A percentile compares a stretch with the other conserved stretches of the same genome.
phyloP scores from a whole-genome alignment of 345 rosid species.

The Clarkia xantiana region DNA sequence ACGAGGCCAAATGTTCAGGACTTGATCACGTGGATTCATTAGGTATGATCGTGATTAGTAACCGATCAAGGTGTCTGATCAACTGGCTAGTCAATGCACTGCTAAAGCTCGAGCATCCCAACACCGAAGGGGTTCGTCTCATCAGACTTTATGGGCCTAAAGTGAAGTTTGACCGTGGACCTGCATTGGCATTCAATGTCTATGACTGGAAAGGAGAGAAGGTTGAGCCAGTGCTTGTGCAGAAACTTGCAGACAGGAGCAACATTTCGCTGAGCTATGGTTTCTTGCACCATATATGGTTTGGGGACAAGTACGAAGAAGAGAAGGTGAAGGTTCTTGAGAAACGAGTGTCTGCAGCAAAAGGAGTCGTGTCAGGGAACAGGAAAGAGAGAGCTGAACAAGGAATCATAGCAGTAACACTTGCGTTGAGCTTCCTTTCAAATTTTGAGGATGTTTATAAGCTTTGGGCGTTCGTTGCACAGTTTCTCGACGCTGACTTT shows the following conservation, averaged over 20 bases:
- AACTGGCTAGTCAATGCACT: slow-evolving; percentile 82
- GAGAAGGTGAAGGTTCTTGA: slow-evolving; percentile 39
- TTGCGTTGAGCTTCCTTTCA: slow-evolving; percentile 66
- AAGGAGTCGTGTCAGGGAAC: slow-evolving; percentile 12
- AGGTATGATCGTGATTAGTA: slow-evolving; percentile 44
- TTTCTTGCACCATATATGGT: slow-evolving; percentile 48
- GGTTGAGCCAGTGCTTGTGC: slow-evolving; percentile 65
- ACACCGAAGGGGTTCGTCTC: slow-evolving; percentile 28
- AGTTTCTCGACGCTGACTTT: slow-evolving; percentile 79
- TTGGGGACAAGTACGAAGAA: slow-evolving; percentile 42
- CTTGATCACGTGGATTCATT: slow-evolving; percentile 68
- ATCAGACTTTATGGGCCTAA: slow-evolving; percentile 79
- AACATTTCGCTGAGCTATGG: slow-evolving; percentile 63
- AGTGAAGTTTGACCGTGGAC: slow-evolving; percentile 66
- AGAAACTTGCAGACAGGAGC: slow-evolving; percentile 71
- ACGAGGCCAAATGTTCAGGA: slow-evolving; percentile 38
- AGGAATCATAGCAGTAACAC: slow-evolving; percentile 54
- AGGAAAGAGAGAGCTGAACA: slow-evolving; percentile 23
- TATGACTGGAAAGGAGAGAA: slow-evolving; percentile 76
- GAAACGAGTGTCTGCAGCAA: slow-evolving; percentile 21
- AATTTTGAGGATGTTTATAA: slow-evolving; percentile 69
- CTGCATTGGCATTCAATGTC: slow-evolving; percentile 78
- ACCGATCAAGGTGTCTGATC: slow-evolving; percentile 69
- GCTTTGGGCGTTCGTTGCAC: slow-evolving; percentile 79
- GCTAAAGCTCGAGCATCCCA: slow-evolving; percentile 25